Evolutionary conservation across 768 basidiomycete species (phyloP), one percentile per base, ranked within the genome.

Genomic region (Coprinopsis cinerea): DNA sequence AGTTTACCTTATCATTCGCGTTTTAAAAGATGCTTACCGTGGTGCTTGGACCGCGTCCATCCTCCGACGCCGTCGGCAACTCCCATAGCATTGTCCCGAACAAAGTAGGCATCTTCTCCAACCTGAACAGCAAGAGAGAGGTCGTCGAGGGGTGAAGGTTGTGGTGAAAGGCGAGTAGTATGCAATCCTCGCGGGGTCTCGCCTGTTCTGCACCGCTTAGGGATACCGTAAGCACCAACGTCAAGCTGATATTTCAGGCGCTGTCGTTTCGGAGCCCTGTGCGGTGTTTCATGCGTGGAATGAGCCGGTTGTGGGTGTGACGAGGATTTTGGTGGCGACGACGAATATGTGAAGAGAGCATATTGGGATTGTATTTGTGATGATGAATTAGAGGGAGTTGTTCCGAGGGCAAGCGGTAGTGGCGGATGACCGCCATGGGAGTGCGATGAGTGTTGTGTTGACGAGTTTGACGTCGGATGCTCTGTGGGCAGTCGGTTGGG

Each of bases 1-100:
- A 22, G 60, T 40, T 13, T 17, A 39, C 18, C n/a, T 36, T 43
- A 37, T 25, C 23, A 43, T 11, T 30, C 9, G 25, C 18, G 36
- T 49, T 27, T 50, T 10, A 20, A 28, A 24, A 30, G n/a, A 3
- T 17, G n/a, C 51, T 7, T 15, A 52, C 51, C 51, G 6, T 52
- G 51, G 14, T 47, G 22, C 46, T 44, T 35, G 44, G 52, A 44
- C 60, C 50, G 71, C 66, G 83, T 76, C 93, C 92, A 96, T 0
- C 93, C 93, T 0, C 94, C 94, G 0, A 97, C 94, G 25, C 94
- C 94, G 61, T 97, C 94, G 2, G 93, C 91, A 7, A 98, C 85
- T 15, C 94, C 94, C 74, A 98, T 84, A 4, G 91, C 88, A 60
- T 92, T 88, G 50, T 83, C 78, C 4, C 79, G 71, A 4, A 90